These are phyloP conservation scores for Neurospora terricola DNA, from an alignment of 495 filamentous ascomycete species.

Conservation along the genomic window DNA sequence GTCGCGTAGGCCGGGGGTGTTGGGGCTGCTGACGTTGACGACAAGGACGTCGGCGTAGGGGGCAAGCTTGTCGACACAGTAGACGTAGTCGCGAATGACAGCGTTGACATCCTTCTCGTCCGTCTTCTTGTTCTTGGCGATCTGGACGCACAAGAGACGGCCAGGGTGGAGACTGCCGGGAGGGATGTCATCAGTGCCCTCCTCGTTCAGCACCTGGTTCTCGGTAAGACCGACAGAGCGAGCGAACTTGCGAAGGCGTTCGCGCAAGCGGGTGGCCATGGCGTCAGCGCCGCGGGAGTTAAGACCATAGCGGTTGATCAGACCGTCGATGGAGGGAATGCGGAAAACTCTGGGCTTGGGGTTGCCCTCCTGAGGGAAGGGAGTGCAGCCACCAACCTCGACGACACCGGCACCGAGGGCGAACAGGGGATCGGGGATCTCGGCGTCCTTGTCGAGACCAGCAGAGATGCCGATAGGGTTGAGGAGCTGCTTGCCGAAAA, in stretches of 20 bases:
- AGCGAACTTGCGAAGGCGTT: conserved; percentile 68
- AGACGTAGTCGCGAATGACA: conserved; percentile 75
- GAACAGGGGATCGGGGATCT: conserved; percentile 73
- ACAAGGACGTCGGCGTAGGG: conserved; percentile 88
- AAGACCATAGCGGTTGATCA: conserved; percentile 93
- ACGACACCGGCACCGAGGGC: conserved; percentile 73
- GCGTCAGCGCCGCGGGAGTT: conserved; percentile 84
- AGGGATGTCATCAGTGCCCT: conserved; percentile 45
- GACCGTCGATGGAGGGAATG: conserved; percentile 63
- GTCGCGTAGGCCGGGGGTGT: conserved; percentile 80
- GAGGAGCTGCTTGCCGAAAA: conserved; percentile 68
- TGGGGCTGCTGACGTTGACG: conserved; percentile 94
- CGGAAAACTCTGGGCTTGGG: conserved; percentile 80
- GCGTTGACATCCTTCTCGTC: conserved; percentile 75
- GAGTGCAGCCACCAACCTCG: conserved; percentile 86
- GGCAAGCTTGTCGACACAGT: conserved; percentile 71
- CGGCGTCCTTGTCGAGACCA: conserved; percentile 87
- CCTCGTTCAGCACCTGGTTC: conserved; percentile 60
- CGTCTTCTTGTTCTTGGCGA: conserved; percentile 94
- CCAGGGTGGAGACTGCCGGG: conserved; percentile 69
- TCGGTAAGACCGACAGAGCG: conserved; percentile 60
- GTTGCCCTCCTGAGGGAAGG: conserved; percentile 77
- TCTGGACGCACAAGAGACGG: conserved; percentile 77
- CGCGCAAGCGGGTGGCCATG: conserved; percentile 69
- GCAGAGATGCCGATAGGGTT: conserved; percentile 90